Conservation (phyloP, 257 asterid genomes). For the Penstemon davidsonii region DNA sequence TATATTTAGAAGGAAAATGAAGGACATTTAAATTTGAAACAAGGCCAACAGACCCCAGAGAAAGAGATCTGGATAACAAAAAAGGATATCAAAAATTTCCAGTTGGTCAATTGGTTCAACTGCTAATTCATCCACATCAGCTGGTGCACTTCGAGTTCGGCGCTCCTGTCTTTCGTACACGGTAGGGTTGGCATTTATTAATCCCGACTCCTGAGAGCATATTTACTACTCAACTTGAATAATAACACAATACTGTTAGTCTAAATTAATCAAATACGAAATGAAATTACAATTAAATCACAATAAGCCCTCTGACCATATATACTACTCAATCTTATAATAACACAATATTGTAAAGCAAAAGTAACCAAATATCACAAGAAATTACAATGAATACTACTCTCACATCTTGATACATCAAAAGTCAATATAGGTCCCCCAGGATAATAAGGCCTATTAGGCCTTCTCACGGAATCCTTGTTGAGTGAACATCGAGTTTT, state of each 20-base stretch:
- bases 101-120: constrained; percentile 70
- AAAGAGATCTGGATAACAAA: constrained; percentile 12
- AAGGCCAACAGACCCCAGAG: not conserved
- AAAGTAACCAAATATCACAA: no score
- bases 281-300: no score
- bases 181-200: constrained; percentile 86
- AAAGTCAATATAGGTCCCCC: no score
- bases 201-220: constrained; percentile 71
- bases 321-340: no score
- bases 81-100: constrained; percentile 94
- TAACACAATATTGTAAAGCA: no score
- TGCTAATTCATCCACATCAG: constrained; percentile 59
- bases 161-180: constrained; percentile 87
- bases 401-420: no score
- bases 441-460: no score
- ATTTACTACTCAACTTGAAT: constrained; percentile 39
- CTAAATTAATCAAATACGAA: not conserved
- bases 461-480: no score
- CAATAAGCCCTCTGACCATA: no score
- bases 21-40: not conserved
- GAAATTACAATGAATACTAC: no score
- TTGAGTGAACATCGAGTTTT: no score
- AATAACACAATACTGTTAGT: constrained; percentile 17
- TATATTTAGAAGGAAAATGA: not conserved
- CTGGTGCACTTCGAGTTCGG: constrained; percentile 47